Conservation (phyloP, 768 basidiomycete genomes). For the Podaxis rugospora region DNA sequence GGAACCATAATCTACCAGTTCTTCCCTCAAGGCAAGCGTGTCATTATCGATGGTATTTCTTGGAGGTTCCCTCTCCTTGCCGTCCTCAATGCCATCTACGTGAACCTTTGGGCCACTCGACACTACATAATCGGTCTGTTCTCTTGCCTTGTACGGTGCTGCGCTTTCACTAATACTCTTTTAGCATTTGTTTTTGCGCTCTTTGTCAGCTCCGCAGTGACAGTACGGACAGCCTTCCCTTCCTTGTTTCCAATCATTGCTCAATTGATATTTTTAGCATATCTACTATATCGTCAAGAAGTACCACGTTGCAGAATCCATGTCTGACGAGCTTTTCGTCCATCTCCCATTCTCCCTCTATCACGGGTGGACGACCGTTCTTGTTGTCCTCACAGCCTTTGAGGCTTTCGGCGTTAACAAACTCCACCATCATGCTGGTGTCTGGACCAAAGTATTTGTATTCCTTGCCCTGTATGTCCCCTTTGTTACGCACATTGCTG, state of each 20-base stretch:
- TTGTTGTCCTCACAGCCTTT: constrained; percentile 78
- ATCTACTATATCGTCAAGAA: constrained; percentile 96
- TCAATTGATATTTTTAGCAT: constrained; percentile 46
- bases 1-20: constrained; percentile 92
- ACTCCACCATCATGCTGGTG: constrained; percentile 54
- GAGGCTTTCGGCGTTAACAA: constrained; percentile 88
- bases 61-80: constrained; percentile 92
- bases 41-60: constrained; percentile 81
- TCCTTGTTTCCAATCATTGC: constrained; percentile 24
- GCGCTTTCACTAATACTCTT: constrained; percentile 8
- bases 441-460: constrained; percentile 94
- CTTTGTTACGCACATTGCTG: neutral
- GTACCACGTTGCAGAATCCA: constrained; percentile 58
- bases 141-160: neutral
- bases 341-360: constrained; percentile 96
- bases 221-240: constrained; percentile 29
- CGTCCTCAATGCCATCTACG: constrained; percentile 83
- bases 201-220: constrained; percentile 73
- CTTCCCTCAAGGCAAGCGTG: constrained; percentile 67
- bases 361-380: constrained; percentile 89
- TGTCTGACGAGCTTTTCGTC: constrained; percentile 81
- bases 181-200: constrained; percentile 84
- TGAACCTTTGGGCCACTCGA: constrained; percentile 78
- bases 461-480: constrained; percentile 78
- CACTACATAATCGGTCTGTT: constrained; percentile 62